phyloP scores from a whole-genome alignment of 2,329 filamentous ascomycete genomes.

The Monilinia aucupariae region DNA sequence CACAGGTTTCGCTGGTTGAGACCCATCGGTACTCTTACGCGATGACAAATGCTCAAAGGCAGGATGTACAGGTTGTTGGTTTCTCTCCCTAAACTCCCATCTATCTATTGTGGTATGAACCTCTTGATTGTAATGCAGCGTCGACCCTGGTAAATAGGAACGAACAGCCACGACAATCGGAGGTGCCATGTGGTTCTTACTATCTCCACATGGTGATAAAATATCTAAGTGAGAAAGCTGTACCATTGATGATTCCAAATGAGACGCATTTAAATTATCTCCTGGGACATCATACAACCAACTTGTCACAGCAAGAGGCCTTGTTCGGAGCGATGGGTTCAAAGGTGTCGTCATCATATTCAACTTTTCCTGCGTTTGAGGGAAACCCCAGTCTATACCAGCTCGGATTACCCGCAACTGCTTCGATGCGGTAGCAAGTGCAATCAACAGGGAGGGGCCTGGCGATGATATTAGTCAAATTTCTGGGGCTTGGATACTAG shows the following conservation, averaged over 20 bases:
- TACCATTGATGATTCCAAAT: conserved; percentile 48
- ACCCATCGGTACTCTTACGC: conserved; percentile 46
- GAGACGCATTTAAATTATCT: conserved; percentile 37
- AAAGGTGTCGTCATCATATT: conserved; percentile 43
- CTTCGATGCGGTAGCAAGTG: conserved; percentile 62
- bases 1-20: conserved; percentile 20
- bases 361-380: conserved; percentile 51
- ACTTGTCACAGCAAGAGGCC: conserved; percentile 51
- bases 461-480: conserved; percentile 16
- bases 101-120: conserved; percentile 70
- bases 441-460: conserved; percentile 52
- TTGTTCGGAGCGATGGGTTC: conserved; percentile 50
- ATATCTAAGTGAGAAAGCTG: conserved; percentile 72
- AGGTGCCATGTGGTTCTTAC: conserved; percentile 35
- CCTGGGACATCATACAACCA: conserved; percentile 39
- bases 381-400: conserved; percentile 66
- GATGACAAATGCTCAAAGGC: conserved; percentile 72
- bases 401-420: conserved; percentile 71
- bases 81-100: conserved; percentile 69
- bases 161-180: conserved; percentile 70
- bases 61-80: conserved; percentile 58
- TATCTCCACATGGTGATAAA: conserved; percentile 54
- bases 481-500: not conserved
- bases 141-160: conserved; percentile 51
- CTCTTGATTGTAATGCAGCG: conserved; percentile 55